Evolutionary conservation across 768 basidiomycete species (phyloP), one percentile per base, ranked within the genome.

Genomic region (Lactarius pseudohatsudake): DNA sequence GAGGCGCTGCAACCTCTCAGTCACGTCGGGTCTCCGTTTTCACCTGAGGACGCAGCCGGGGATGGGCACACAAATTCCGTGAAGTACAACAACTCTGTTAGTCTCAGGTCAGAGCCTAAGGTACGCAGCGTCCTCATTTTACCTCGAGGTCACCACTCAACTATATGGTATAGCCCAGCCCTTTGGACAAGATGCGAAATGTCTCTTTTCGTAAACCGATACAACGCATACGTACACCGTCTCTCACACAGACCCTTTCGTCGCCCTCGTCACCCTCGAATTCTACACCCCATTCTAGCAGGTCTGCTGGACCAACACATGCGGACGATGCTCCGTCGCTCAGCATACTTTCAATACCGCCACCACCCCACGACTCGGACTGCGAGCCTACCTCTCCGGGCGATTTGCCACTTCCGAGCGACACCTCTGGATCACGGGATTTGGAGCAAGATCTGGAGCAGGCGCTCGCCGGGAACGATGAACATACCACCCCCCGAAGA

Each of bases 101-200:
- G 84, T 70, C 75, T 90, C 36, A 83, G 81, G 58, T 82, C 88
- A 5, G 88, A 90, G 68, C 78, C 84, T 54, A 84, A 85, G 79
- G 89, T 85, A 54, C 53, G 55, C 55, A 36, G 55, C 43, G 36
- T 59, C 54, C 43, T 20, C 32, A 4, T 5, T 50, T 22, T 59
- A 59, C n/a, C 41, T 30, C 36, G 22, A 65, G 18, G 34, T n/a
- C 57, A 53, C n/a, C 26, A 28, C 53, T 41, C 61, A 61, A 32
- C 2, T n/a, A 1, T n/a, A 28, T n/a, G 18, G 61, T 47, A 64
- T 36, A 90, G 88, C 76, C 80, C 15, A 88, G 88, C 15, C 85
- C 87, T 15, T 79, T 82, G 50, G 82, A 86, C 67, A 88, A 84
- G 67, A 86, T 81, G 74, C 85, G 85, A 11, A 86, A 90, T 71